Evolutionary conservation across 1,139 yeast species (phyloP), one percentile per base, ranked within the genome.

Genomic region (Nakaseomyces sp.): DNA sequence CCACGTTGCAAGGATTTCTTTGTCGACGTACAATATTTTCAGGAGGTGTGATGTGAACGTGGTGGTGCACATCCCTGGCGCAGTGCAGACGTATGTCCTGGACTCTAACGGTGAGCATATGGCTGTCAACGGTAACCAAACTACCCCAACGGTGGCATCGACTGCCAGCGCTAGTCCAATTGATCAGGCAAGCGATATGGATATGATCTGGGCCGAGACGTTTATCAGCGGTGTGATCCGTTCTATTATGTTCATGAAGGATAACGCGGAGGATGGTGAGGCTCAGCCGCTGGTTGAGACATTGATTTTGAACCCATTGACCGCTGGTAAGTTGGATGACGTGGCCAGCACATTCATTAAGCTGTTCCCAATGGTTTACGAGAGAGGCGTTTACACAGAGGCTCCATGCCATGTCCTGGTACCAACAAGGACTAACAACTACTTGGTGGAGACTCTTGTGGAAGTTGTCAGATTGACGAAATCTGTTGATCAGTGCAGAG

Each of bases 381-480:
- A 65, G 63, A 75, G 73, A 43, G 96, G 96, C 15, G 73, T 78
- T 7, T 71, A 60, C 56, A 71, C 69, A 71, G 97, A 68, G 62
- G 83, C 74, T 55, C 77, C 63, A 61, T 79, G 71, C 65, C 83
- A 62, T 65, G 55, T 55, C 13, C 54, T 60, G 5, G 52, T 51
- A 29, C 51, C 79, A 58, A 69, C 96, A 80, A 54, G 81, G 73
- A 53, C 86, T 88, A 30, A 79, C 82, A 91, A 91, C 63, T 80
- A 83, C 61, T 70, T 93, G 46, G 85, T 87, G 7, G 95, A 88
- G 59, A 89, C 94, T 1, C 76, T 93, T 51, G 60, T 87, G 51
- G 78, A 77, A 58, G 72, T 81, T 43, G 75, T 86, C 38, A 74
- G 80, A 50, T 64, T 88, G 47, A 85, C 96, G 0, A 84, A 82